These are phyloP conservation scores for Sporothrix sp. DNA, from an alignment of 2,329 filamentous ascomycete genomes.

Conservation along the genomic window DNA sequence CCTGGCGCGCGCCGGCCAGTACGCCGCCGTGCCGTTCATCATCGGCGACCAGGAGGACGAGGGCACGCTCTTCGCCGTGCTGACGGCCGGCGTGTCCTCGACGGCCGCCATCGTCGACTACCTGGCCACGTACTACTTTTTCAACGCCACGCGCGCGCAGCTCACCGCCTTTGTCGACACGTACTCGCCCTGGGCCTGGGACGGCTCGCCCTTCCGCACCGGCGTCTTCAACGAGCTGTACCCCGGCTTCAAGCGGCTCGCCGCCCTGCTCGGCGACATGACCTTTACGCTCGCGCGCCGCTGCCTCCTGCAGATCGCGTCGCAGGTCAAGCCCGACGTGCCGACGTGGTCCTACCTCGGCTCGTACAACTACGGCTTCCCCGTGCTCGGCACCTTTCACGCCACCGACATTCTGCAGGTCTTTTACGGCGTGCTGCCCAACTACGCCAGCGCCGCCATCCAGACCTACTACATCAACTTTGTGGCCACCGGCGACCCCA, in stretches of 20 bases:
- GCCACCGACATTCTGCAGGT: slow-evolving; percentile 58
- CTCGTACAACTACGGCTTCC: slow-evolving; percentile 60
- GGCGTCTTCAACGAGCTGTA: slow-evolving; percentile 58
- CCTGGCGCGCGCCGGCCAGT: slow-evolving; percentile 40
- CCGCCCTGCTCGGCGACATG: slow-evolving; percentile 65
- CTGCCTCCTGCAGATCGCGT: slow-evolving; percentile 44
- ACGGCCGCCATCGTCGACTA: slow-evolving; percentile 53
- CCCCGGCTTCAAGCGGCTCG: slow-evolving; percentile 67
- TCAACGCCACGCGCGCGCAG: slow-evolving; percentile 38
- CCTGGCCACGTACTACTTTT: slow-evolving; percentile 50
- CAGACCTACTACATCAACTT: slow-evolving; percentile 67
- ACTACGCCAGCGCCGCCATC: slow-evolving; percentile 50
- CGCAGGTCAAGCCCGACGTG: slow-evolving; percentile 42
- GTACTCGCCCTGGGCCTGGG: slow-evolving; percentile 47
- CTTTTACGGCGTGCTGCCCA: slow-evolving; percentile 54
- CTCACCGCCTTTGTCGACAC: slow-evolving; percentile 50
- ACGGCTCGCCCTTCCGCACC: slow-evolving; percentile 65
- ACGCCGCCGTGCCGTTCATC: slow-evolving; percentile 40
- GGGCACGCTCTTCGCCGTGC: slow-evolving; percentile 63
- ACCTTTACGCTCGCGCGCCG: slow-evolving; percentile 65
- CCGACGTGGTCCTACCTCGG: slow-evolving; percentile 67
- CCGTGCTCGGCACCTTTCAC: slow-evolving; percentile 69
- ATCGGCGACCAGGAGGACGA: slow-evolving; percentile 73
- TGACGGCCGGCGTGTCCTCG: slow-evolving; percentile 58
- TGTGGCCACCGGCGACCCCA: slow-evolving; percentile 60